Conservation (phyloP, 139 green algal genomes). For the Micractinium sp. region DNA sequence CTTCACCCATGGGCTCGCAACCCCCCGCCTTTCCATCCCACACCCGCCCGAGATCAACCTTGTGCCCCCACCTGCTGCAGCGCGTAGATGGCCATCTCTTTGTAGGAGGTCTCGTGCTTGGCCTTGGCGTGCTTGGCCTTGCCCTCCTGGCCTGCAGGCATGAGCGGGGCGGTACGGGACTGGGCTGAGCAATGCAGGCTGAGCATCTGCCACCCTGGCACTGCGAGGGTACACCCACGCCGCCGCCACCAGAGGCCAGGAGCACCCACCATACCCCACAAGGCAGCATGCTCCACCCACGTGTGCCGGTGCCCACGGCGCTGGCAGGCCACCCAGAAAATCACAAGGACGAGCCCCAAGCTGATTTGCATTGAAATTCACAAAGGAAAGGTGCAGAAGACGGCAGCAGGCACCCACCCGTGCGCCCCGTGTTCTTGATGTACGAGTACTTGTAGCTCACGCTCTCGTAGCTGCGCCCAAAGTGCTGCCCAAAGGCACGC, state of each 20-base stretch:
- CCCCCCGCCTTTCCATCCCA: too few relatives aligned
- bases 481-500: slow-evolving; percentile 49
- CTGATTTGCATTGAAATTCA: too few relatives aligned
- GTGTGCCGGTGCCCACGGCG: too few relatives aligned
- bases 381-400: too few relatives aligned
- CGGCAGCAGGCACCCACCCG: background rate
- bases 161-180: background rate
- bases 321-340: too few relatives aligned
- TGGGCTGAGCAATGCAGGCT: background rate
- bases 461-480: slow-evolving; percentile 49
- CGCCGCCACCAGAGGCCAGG: too few relatives aligned
- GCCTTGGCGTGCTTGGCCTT: slow-evolving; percentile 51
- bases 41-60: too few relatives aligned
- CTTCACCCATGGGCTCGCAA: too few relatives aligned
- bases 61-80: slow-evolving; percentile 37
- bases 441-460: slow-evolving; percentile 54
- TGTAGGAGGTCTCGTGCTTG: slow-evolving; percentile 54
- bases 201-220: background rate
- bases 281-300: too few relatives aligned
- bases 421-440: slow-evolving; percentile 49
- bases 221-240: background rate
- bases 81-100: slow-evolving; percentile 53
- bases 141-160: slow-evolving; percentile 27
- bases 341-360: too few relatives aligned
- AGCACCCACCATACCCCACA: too few relatives aligned